Conservation (phyloP, 306 rosid species). For the Casuarina cunninghamiana region DNA sequence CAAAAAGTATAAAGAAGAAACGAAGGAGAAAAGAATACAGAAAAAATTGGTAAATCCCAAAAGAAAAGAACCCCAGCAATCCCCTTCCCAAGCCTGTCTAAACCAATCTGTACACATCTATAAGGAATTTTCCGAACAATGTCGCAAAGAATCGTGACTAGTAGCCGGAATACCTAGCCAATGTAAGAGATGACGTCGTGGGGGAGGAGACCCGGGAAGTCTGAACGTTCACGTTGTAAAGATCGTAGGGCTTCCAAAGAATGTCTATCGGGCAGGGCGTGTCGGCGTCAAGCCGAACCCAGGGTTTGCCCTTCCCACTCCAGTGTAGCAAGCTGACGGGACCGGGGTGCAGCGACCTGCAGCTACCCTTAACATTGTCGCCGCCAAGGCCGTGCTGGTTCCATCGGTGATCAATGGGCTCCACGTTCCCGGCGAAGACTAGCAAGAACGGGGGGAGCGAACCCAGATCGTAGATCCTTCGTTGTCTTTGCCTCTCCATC, state of each 20-base stretch:
- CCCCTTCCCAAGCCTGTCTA: constrained; percentile 1
- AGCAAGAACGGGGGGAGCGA: constrained; percentile 82
- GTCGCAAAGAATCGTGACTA: constrained; percentile 46
- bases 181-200: constrained; percentile 17
- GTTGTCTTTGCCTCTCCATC: constrained; percentile 82
- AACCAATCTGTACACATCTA: constrained; percentile 55
- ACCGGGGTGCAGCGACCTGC: constrained; percentile 86
- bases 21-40: neutral
- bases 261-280: constrained; percentile 73
- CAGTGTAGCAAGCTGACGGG: constrained; percentile 90
- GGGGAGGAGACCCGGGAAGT: constrained; percentile 44
- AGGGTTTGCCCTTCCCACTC: constrained; percentile 98
- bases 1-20: constrained; percentile 24
- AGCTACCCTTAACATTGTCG: constrained; percentile 78
- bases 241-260: constrained; percentile 95
- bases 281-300: constrained; percentile 79
- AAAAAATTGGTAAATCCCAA: neutral
- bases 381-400: constrained; percentile 97
- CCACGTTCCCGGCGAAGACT: constrained; percentile 76
- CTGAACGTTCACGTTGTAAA: constrained; percentile 31
- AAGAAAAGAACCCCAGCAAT: constrained; percentile 3
- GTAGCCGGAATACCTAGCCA: constrained; percentile 54
- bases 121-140: constrained; percentile 49
- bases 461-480: constrained; percentile 82
- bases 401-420: constrained; percentile 88